Evolutionary conservation across 2,329 filamentous ascomycete genomes (phyloP), one percentile per base, ranked within the genome.

Genomic region (Scedosporium minutisporum): DNA sequence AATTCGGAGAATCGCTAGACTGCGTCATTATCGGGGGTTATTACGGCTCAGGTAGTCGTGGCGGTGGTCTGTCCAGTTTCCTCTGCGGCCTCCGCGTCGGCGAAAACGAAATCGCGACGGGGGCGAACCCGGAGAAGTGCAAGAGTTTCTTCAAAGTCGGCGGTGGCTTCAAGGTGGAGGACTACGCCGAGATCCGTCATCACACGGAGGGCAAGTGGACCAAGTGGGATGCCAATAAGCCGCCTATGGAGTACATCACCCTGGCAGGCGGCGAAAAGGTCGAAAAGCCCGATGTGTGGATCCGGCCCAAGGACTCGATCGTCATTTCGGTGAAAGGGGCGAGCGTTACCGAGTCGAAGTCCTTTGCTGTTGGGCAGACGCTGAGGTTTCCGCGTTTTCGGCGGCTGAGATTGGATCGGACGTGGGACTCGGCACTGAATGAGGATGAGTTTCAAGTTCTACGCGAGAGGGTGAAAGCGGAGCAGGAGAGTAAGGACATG

Each of bases 81-180:
- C 73, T 99, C n/a, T 97, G 93, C 70, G 95, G 93, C 0, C 77
- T 99, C 7, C 83, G 91, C 29, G 87, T 88, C 1, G 87, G 91
- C 60, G 84, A 89, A 66, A 84, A 87, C 65, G 82, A 89, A 38
- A 81, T 88, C 41, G 77, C 80, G 42, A 77, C 78, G 2, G 83
- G 83, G 2, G 78, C 78, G 4, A 82, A 86, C 65, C 82, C 86
- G 0, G 88, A 90, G 74, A 92, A 91, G 72, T 96, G 87, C 70
- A 90, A 87, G 69, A 96, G 92, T n/a, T 97, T 99, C 76, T 96
- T 93, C 81, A 97, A 95, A 73, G 95, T 99, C 16, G 95, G 95
- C n/a, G 95, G 95, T 61, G 95, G 95, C 0, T 93, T 97, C 72
- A 87, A 84, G 14, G 88, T 86, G 0, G 85, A 89, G 61, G 95